phyloP scores from a whole-genome alignment of 768 basidiomycete species.

The Boletus sensibilis region DNA sequence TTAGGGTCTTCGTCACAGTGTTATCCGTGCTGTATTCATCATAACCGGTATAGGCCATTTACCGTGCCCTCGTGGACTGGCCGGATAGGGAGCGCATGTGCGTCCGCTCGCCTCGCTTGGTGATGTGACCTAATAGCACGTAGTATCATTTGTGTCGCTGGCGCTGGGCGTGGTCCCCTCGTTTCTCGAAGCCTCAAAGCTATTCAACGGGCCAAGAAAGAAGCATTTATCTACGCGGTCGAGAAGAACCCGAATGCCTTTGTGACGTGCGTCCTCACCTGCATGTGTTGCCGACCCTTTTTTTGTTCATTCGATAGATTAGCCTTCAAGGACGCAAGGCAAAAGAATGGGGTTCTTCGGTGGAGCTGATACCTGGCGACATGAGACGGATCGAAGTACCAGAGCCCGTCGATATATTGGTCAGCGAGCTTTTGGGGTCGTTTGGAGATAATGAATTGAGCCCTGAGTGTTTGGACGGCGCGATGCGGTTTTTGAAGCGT shows the following conservation, averaged over 20 bases:
- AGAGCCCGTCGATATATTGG: conserved; percentile 86
- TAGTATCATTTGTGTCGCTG: conserved; percentile 88
- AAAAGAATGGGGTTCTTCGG: conserved; percentile 78
- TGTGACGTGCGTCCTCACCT: conserved; percentile 71
- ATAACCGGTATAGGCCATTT: conserved; percentile 61
- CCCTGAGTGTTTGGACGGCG: conserved; percentile 97
- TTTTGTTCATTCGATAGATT: conserved; percentile 16
- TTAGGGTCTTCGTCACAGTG: conserved; percentile 28
- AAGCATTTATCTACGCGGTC: conserved; percentile 77
- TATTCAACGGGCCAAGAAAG: conserved; percentile 59
- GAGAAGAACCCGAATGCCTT: conserved; percentile 98
- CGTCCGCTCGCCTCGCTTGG: conserved; percentile 31
- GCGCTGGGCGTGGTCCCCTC: conserved; percentile 92
- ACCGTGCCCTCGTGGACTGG: conserved; percentile 73
- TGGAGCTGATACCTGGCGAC: conserved; percentile 88
- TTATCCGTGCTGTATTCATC: conserved; percentile 9
- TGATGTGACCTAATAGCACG: conserved; percentile 16
- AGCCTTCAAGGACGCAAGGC: conserved; percentile 84
- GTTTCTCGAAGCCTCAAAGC: conserved; percentile 83
- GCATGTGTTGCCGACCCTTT: conserved; percentile 6
- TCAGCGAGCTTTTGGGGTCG: conserved; percentile 93
- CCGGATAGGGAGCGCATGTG: conserved; percentile 61
- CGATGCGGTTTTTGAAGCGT: conserved; percentile 91
- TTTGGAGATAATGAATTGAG: conserved; percentile 99
- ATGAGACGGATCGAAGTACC: conserved; percentile 86